Percentiles rank a stretch among this genome's conserved stretches.
Conservation (phyloP, 306 rosid species). For the Sphenostylis stenocarpa region DNA sequence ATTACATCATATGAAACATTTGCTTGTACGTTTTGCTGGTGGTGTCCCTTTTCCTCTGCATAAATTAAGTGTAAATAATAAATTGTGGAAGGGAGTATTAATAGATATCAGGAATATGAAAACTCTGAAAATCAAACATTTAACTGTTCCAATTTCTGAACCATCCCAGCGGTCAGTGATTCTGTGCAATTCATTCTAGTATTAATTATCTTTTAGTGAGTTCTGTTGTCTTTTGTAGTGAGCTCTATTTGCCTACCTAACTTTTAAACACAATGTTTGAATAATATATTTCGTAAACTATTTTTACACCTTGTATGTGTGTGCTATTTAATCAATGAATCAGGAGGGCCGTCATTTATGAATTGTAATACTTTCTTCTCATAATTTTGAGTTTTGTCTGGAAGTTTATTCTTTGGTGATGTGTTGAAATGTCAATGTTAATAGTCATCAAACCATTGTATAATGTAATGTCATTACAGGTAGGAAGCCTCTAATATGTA, state of each 20-base stretch:
- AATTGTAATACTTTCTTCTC: not conserved
- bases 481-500: slow-evolving; percentile 10
- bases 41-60: not conserved
- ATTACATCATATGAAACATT: not conserved
- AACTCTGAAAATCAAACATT: not conserved
- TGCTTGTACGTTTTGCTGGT: not conserved
- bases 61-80: not conserved
- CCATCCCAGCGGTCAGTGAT: not conserved
- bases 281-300: not conserved
- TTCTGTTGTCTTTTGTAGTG: not conserved
- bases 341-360: not conserved
- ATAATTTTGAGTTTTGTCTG: not conserved
- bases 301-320: not conserved
- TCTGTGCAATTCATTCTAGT: not conserved
- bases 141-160: not conserved
- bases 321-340: not conserved
- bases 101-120: not conserved
- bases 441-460: not conserved
- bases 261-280: slow-evolving; percentile 1
- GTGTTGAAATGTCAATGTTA: not conserved
- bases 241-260: not conserved
- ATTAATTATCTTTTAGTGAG: not conserved
- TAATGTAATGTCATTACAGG: slow-evolving; percentile 1
- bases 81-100: not conserved
- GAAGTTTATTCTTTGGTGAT: not conserved